Percentiles rank a stretch among this genome's conserved stretches.
Evolutionary conservation across 2,329 filamentous ascomycete species (phyloP).

Genomic region (Aspergillus melleus): DNA sequence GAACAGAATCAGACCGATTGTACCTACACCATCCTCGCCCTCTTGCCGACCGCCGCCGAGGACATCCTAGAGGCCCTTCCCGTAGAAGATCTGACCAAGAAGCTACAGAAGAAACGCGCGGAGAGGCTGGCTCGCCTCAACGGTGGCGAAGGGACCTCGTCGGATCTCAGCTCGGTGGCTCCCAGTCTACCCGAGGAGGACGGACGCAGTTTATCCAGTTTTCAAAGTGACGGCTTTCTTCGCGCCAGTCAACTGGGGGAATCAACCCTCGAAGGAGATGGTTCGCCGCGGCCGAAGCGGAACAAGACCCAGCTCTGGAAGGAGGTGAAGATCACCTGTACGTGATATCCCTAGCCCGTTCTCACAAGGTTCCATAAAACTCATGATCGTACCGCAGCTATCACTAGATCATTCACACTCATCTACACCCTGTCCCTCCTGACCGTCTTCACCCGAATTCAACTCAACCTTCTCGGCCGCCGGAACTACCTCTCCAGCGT

Average conservation of each 20-base stretch:
- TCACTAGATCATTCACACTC: conserved; percentile 86
- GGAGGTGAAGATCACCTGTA: conserved; percentile 93
- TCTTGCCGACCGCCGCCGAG: conserved; percentile 86
- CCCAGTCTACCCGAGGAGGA: conserved; percentile 81
- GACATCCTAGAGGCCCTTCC: conserved; percentile 85
- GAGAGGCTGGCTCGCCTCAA: conserved; percentile 63
- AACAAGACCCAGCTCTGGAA: conserved; percentile 96
- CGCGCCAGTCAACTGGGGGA: conserved; percentile 75
- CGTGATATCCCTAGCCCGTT: conserved; percentile 9
- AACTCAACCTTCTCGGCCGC: conserved; percentile 93
- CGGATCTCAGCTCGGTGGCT: conserved; percentile 57
- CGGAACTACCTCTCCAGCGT: conserved; percentile 96
- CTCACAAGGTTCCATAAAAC: background rate
- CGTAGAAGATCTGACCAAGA: conserved; percentile 88
- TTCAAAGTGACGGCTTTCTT: conserved; percentile 78
- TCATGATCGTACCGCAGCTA: conserved; percentile 56
- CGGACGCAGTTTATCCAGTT: conserved; percentile 70
- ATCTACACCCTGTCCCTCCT: conserved; percentile 89
- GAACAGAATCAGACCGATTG: conserved; percentile 99
- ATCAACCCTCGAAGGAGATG: conserved; percentile 51
- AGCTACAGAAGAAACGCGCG: conserved; percentile 90
- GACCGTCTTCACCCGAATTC: conserved; percentile 87
- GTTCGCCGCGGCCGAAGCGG: conserved; percentile 60
- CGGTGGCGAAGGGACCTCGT: conserved; percentile 56
- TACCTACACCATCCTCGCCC: conserved; percentile 94